Evolutionary conservation across 768 basidiomycete genomes (phyloP), one percentile per base, ranked within the genome.

Genomic region (Mycena floridula): DNA sequence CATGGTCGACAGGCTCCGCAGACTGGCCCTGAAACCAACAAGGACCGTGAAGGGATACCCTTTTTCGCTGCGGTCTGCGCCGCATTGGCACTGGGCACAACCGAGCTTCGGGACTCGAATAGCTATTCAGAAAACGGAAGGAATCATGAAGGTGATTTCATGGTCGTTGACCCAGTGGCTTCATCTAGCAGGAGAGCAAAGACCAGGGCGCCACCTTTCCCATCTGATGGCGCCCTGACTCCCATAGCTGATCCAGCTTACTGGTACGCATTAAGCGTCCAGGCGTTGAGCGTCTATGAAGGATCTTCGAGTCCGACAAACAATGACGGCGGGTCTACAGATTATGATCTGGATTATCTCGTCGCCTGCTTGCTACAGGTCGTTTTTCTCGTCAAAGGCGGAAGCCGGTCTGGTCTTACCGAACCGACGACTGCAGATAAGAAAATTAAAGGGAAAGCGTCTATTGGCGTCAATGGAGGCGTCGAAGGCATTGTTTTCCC

Each of bases 61-160:
- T 75, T 85, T 54, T 86, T 85, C 49, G 76, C 80, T 0, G 67
- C 74, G 2, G 69, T 76, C 36, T 74, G 76, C 40, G 77, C 76
- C 1, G 68, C 74, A 2, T 71, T 85, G 28, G 82, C 84, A 1
- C 56, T 85, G 42, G 85, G 81, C 23, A 73, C 74, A 13, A 4
- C 6, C 3, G 6, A 23, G 21, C 13, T 22, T 16, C 13, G 28
- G 25, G 12, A 37, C 28, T 18, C 35, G 36, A 8, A 11, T 45
- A 24, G 40, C 7, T 4, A 7, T 5, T 43, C 40, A 18, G 58
- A 45, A 25, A 51, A 50, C 40, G 45, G 52, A 15, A 58, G 60
- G 21, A 23, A 48, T 36, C 41, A 43, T 39, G 36, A 42, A n/a
- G 25, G 8, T 22, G 58, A 9, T 16, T 9, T 16, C 28, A 55